Evolutionary conservation across 148 eudicot species (phyloP).

Genomic region (Hydrangea macrophylla): DNA sequence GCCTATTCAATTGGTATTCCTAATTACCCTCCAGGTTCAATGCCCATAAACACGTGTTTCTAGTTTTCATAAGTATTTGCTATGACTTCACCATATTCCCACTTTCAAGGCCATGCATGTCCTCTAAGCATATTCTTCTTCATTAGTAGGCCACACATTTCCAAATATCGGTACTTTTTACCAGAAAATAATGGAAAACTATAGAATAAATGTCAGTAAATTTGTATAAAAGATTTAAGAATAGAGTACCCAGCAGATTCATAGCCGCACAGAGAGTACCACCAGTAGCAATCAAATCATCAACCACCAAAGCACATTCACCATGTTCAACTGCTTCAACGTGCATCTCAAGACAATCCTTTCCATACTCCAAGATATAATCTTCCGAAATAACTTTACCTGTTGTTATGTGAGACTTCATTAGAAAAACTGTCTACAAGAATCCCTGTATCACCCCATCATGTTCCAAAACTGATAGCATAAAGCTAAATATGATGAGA

Average conservation of each 20-base stretch:
- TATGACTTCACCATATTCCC: background rate
- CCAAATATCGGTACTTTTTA: background rate
- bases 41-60: background rate
- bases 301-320: conserved; percentile 81
- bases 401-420: conserved; percentile 21
- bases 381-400: conserved; percentile 78
- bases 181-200: background rate
- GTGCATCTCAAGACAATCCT: conserved; percentile 91
- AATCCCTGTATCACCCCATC: background rate
- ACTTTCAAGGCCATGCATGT: background rate
- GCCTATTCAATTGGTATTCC: too few species aligned
- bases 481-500: background rate
- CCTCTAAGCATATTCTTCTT: background rate
- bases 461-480: background rate
- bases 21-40: too few species aligned
- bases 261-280: conserved; percentile 95
- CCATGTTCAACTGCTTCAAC: conserved; percentile 78
- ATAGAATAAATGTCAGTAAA: background rate
- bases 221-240: background rate
- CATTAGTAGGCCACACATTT: background rate
- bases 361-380: conserved; percentile 83
- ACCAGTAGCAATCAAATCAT: conserved; percentile 91
- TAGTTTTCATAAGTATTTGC: background rate
- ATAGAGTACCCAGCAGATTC: conserved; percentile 59
- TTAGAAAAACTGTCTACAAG: background rate